These are phyloP conservation scores for Arthromyces matolae DNA, from an alignment of 768 basidiomycete species.

Conservation along the genomic window DNA sequence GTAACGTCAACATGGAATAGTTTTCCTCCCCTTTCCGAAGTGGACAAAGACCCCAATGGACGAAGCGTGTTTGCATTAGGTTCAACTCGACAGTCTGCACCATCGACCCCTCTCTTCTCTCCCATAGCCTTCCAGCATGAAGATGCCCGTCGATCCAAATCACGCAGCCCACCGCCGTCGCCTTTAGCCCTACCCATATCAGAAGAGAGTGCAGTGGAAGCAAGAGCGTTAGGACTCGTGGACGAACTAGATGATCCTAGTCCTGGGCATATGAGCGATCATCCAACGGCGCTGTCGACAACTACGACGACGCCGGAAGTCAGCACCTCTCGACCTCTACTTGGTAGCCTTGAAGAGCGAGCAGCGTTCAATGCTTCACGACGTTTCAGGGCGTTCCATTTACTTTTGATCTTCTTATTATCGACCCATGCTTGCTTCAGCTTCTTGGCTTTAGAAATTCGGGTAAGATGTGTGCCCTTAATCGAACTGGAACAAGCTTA, in stretches of 20 bases:
- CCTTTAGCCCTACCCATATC: slow-evolving; percentile 52
- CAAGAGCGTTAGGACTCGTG: slow-evolving; percentile 68
- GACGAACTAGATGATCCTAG: slow-evolving; percentile 84
- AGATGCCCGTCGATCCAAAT: slow-evolving; percentile 76
- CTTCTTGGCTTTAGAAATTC: slow-evolving; percentile 56
- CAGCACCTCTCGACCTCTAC: slow-evolving; percentile 2
- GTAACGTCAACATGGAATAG: slow-evolving; percentile 79
- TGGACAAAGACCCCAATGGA: slow-evolving; percentile 33
- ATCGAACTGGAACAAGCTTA: slow-evolving; percentile 22
- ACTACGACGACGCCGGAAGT: slow-evolving; percentile 67
- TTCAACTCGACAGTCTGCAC: slow-evolving; percentile 49
- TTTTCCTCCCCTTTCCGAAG: slow-evolving; percentile 53
- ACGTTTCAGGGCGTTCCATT: slow-evolving; percentile 74
- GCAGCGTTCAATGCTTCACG: slow-evolving; percentile 35
- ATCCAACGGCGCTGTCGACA: slow-evolving; percentile 66
- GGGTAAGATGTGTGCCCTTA: not conserved
- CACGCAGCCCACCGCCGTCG: slow-evolving; percentile 75
- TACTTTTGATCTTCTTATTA: slow-evolving; percentile 68
- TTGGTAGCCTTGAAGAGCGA: slow-evolving; percentile 1
- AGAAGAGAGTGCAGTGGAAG: slow-evolving; percentile 32
- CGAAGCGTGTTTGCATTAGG: slow-evolving; percentile 42
- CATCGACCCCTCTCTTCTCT: slow-evolving; percentile 80
- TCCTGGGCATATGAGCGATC: slow-evolving; percentile 82
- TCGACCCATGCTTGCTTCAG: slow-evolving; percentile 81
- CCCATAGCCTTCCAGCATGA: slow-evolving; percentile 86